Conservation (phyloP, 495 filamentous ascomycete genomes). For the Ramalina peruviana region DNA sequence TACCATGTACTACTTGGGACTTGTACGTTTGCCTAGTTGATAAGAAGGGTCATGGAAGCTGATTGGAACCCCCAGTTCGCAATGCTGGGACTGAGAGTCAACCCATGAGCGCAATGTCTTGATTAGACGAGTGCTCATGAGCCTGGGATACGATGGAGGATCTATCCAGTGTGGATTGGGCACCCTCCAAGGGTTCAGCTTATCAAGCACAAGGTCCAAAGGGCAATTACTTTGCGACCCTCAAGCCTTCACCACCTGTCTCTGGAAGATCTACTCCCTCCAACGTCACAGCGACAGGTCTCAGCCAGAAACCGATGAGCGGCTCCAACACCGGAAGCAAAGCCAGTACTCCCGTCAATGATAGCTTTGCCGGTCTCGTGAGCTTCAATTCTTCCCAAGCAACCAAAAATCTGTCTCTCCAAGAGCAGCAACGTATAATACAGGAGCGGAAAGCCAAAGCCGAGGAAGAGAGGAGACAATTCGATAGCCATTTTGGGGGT, state of each 20-base stretch:
- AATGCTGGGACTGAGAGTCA: no score
- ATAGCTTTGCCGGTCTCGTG: slow-evolving; percentile 85
- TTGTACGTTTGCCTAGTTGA: no score
- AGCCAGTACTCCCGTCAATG: slow-evolving; percentile 47
- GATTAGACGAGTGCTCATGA: neutral
- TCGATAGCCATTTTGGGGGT: slow-evolving; percentile 61
- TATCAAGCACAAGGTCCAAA: slow-evolving; percentile 32
- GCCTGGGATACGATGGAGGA: slow-evolving; percentile 38
- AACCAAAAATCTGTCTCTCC: slow-evolving; percentile 58
- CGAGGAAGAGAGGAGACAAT: slow-evolving; percentile 55
- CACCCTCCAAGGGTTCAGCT: slow-evolving; percentile 22
- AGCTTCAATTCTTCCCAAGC: slow-evolving; percentile 55
- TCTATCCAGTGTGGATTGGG: slow-evolving; percentile 43
- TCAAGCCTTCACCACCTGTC: slow-evolving; percentile 47
- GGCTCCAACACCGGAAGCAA: slow-evolving; percentile 25
- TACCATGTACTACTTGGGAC: no score
- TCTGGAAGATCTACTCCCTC: slow-evolving; percentile 59
- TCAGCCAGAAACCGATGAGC: slow-evolving; percentile 26
- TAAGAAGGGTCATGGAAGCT: no score
- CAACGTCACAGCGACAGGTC: slow-evolving; percentile 35
- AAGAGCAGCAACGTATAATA: slow-evolving; percentile 71
- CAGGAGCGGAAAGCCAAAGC: slow-evolving; percentile 64
- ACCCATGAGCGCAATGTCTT: no score
- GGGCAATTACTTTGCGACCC: slow-evolving; percentile 42
- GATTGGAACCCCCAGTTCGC: no score